phyloP scores from a whole-genome alignment of 1,139 yeast species.

The Saccharomycopsis phalli region DNA sequence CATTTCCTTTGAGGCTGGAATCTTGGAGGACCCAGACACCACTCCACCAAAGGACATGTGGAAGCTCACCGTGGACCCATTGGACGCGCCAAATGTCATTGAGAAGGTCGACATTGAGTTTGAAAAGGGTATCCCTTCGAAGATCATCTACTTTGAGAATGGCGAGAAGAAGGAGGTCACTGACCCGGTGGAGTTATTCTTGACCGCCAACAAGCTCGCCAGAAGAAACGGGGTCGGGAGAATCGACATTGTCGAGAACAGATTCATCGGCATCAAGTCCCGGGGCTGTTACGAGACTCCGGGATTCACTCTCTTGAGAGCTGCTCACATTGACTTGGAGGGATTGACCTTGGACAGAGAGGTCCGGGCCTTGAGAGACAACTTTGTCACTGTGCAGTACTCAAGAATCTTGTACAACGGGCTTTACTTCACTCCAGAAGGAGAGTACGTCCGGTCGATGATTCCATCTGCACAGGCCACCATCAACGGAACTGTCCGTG shows the following conservation, averaged over 20 bases:
- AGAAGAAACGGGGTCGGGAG: conserved; percentile 99
- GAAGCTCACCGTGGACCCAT: conserved; percentile 94
- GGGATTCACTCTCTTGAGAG: conserved; percentile 89
- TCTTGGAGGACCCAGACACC: conserved; percentile 93
- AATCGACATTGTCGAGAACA: conserved; percentile 96
- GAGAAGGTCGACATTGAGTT: conserved; percentile 80
- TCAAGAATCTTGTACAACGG: conserved; percentile 92
- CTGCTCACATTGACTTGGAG: conserved; percentile 91
- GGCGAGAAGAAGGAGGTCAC: conserved; percentile 46
- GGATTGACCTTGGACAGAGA: conserved; percentile 96
- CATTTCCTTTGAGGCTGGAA: conserved; percentile 98
- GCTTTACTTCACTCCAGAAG: conserved; percentile 95
- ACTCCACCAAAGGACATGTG: conserved; percentile 99
- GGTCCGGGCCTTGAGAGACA: conserved; percentile 94
- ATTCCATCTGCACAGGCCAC: conserved; percentile 89
- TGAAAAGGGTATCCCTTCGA: conserved; percentile 80
- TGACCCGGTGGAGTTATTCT: conserved; percentile 85
- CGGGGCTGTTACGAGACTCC: conserved; percentile 99
- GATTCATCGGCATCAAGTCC: conserved; percentile 96
- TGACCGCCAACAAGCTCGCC: conserved; percentile 88
- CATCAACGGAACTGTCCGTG: conserved; percentile 94
- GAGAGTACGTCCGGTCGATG: conserved; percentile 91
- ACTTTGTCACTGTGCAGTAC: conserved; percentile 87
- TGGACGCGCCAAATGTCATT: conserved; percentile 87
- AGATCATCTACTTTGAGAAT: conserved; percentile 53